phyloP scores from a whole-genome alignment of 1,284 basidiomycete species.

The Taiwanofungus camphoratus region DNA sequence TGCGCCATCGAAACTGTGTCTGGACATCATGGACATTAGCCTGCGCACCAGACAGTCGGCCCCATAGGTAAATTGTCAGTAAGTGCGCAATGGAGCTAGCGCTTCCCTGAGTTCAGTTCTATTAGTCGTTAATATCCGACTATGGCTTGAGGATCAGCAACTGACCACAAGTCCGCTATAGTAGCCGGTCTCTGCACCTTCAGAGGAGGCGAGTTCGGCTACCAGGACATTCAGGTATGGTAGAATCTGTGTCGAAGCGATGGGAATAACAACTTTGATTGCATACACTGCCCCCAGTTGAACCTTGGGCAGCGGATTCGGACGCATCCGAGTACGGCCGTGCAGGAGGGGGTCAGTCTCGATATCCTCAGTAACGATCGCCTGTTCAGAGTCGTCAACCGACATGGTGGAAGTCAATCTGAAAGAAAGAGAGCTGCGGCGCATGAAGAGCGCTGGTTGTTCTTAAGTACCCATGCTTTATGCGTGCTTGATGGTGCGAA shows the following conservation, averaged over 20 bases:
- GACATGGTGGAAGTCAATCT: background rate
- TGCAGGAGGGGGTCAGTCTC: conserved; percentile 2
- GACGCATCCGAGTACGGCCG: background rate
- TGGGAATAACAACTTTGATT: conserved; percentile 27
- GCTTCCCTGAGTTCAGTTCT: too few relatives aligned
- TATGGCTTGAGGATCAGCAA: too few relatives aligned
- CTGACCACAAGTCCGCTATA: conserved; percentile 29
- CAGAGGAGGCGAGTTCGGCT: conserved; percentile 24
- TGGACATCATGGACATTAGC: background rate
- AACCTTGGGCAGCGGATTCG: conserved; percentile 23
- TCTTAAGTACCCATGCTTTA: conserved; percentile 2
- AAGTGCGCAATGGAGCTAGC: conserved; percentile 27
- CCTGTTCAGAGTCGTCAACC: background rate
- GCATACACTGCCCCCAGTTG: conserved; percentile 27
- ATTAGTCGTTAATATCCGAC: too few relatives aligned
- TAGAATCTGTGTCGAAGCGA: conserved; percentile 24
- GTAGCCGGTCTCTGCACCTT: conserved; percentile 27
- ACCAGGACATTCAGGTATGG: conserved; percentile 36
- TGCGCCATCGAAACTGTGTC: too few relatives aligned
- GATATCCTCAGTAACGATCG: conserved; percentile 1
- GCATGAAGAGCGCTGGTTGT: background rate
- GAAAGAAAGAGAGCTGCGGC: background rate
- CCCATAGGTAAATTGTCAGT: conserved; percentile 31
- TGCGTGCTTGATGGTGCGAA: conserved; percentile 8
- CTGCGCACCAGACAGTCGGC: conserved; percentile 27